phyloP scores from a whole-genome alignment of 768 basidiomycete genomes.

The Cyclocybe aegerita region DNA sequence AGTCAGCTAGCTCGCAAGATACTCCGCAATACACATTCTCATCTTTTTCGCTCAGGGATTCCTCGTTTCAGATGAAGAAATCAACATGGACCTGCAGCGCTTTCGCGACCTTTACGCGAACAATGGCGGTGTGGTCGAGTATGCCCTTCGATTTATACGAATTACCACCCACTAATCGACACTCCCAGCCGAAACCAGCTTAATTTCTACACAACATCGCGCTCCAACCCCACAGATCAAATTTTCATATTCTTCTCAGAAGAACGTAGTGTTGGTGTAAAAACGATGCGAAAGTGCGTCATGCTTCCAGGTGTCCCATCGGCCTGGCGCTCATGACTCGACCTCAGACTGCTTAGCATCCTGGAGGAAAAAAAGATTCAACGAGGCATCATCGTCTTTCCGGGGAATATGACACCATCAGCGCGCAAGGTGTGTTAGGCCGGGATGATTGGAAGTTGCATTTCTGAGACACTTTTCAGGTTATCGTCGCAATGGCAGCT shows the following conservation, averaged over 20 bases:
- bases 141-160: conserved; percentile 31
- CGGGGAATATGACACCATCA: conserved; percentile 94
- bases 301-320: conserved; percentile 1
- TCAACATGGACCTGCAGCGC: conserved; percentile 78
- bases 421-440: conserved; percentile 76
- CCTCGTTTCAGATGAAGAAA: conserved; percentile 92
- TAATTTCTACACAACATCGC: conserved; percentile 85
- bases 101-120: conserved; percentile 78
- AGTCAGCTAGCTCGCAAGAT: conserved; percentile 45
- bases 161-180: background rate
- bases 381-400: conserved; percentile 93
- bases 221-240: conserved; percentile 65
- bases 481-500: conserved; percentile 85
- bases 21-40: conserved; percentile 19
- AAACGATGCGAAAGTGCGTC: conserved; percentile 94
- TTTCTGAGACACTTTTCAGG: conserved; percentile 45
- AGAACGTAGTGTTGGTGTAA: conserved; percentile 92
- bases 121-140: conserved; percentile 82
- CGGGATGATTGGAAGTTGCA: conserved; percentile 1
- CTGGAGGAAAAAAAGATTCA: conserved; percentile 90
- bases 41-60: conserved; percentile 66
- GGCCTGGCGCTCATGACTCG: conserved; percentile 2
- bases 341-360: conserved; percentile 74
- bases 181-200: conserved; percentile 75
- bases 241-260: conserved; percentile 97